These are phyloP conservation scores for Cronartium quercuum DNA, from an alignment of 1,284 basidiomycete genomes.

Conservation along the genomic window DNA sequence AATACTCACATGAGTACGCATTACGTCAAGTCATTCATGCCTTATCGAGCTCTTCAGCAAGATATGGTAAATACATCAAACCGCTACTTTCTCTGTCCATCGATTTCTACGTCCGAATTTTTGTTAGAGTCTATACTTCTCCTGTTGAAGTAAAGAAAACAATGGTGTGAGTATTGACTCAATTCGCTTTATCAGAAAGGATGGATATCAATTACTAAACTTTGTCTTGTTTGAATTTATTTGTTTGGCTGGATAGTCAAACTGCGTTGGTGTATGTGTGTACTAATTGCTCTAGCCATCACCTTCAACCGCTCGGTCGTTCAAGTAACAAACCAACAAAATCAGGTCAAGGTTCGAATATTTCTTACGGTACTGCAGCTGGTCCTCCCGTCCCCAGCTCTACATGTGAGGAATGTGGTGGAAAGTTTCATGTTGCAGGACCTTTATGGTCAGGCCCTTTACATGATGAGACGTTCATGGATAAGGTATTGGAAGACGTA, in stretches of 20 bases:
- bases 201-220: not conserved
- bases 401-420: constrained; percentile 74
- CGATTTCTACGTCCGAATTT: constrained; percentile 94
- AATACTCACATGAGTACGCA: constrained; percentile 90
- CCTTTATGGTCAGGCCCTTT: constrained; percentile 94
- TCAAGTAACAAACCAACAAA: constrained; percentile 58
- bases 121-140: constrained; percentile 69
- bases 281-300: constrained; percentile 68
- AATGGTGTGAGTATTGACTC: constrained; percentile 58
- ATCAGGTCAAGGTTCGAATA: constrained; percentile 56
- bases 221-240: not conserved
- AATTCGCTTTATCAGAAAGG: no score
- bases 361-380: constrained; percentile 63
- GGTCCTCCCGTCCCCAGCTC: constrained; percentile 61
- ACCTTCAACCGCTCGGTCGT: constrained; percentile 70
- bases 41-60: constrained; percentile 74
- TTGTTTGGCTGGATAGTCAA: constrained; percentile 56
- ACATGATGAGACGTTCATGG: constrained; percentile 70
- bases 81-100: constrained; percentile 90
- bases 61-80: constrained; percentile 86
- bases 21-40: constrained; percentile 81
- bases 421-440: constrained; percentile 72
- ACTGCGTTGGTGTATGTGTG: constrained; percentile 77
- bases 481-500: constrained; percentile 68
- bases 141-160: constrained; percentile 82